Evolutionary conservation across 495 filamentous ascomycete species (phyloP).

Genomic region (Sporormia fimetaria): DNA sequence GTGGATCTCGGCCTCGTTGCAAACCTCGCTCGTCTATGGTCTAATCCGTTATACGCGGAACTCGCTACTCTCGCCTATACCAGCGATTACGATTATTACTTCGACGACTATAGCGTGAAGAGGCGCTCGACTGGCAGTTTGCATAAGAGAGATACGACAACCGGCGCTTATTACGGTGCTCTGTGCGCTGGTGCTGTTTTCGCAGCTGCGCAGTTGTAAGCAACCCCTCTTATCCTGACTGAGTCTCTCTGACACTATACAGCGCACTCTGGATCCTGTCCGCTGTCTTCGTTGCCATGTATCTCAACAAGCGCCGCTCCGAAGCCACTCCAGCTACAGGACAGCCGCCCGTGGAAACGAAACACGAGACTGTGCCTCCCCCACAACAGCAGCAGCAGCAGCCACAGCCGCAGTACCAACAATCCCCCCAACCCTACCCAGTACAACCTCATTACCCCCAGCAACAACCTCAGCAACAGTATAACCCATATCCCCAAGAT

Average conservation of each 20-base stretch:
- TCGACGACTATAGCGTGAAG: conserved; percentile 2
- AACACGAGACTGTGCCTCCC: neutral
- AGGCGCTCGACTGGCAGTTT: neutral
- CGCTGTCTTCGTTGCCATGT: conserved; percentile 9
- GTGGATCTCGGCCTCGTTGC: conserved; percentile 20
- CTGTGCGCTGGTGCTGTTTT: conserved; percentile 19
- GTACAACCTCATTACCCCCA: conserved; percentile 1
- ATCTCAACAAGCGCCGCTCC: conserved; percentile 11
- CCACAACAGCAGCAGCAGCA: conserved; percentile 4
- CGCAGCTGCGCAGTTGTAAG: conserved; percentile 16
- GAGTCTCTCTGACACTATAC: neutral
- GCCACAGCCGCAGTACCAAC: conserved; percentile 8
- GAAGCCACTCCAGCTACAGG: neutral
- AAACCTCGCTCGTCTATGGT: conserved; percentile 14
- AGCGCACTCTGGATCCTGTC: conserved; percentile 10
- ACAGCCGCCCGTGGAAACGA: too few species aligned
- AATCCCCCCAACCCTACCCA: neutral
- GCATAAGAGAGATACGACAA: conserved; percentile 10
- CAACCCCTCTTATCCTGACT: neutral
- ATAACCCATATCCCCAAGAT: conserved; percentile 7
- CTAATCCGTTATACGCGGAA: neutral
- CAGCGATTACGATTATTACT: conserved; percentile 2
- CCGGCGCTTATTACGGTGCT: conserved; percentile 16
- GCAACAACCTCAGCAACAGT: conserved; percentile 4
- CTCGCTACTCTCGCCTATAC: neutral